Evolutionary conservation across 202 grass and related monocot species (phyloP), one percentile per base, ranked within the genome.

Genomic region (Carex sylvatica): DNA sequence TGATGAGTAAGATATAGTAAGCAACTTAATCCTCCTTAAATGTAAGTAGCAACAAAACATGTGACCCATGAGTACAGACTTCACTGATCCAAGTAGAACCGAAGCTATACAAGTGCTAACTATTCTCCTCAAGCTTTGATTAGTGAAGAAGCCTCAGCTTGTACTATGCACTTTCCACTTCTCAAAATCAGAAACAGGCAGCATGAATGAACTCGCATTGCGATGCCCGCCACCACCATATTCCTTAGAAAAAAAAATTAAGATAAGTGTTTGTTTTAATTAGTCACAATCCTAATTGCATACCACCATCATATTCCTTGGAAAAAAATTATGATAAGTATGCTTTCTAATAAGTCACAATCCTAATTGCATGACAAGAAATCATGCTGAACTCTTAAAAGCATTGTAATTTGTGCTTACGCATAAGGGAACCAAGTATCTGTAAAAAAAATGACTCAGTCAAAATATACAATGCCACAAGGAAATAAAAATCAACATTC

Each of bases 151-250:
- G 76, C 33, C 58, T 64, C 64, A 89, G 84, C 60, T 62, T 79
- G 88, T 65, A 71, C 83, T 80, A 84, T 59, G 36, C 79, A 85
- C 84, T 76, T 90, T 98, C 96, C 96, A 98, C 55, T 5, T 89
- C 67, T 93, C 89, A 90, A 98, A 98, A 63, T 93, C 89, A 13
- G 83, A 26, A 54, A 84, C 62, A 28, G 67, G 89, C 51, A 95
- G 13, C 89, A 95, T 81, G 71, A 98, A 98, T 0, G 95, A 95
- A 89, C 92, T 95, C 71, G 95, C 95, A 81, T 98, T 95, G 38
- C 26, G 84, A 79, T 98, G 95, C 0, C 92, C 95, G 2, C 95
- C 91, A 8, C 92, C 92, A 38, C 91, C 92, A 66, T 93, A 98
- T 89, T 87, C 53, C 95, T 98, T 79, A 30, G 30, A 6, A 91